These are phyloP conservation scores for Phylloporus arenicola DNA, from an alignment of 768 basidiomycete species.

Conservation along the genomic window DNA sequence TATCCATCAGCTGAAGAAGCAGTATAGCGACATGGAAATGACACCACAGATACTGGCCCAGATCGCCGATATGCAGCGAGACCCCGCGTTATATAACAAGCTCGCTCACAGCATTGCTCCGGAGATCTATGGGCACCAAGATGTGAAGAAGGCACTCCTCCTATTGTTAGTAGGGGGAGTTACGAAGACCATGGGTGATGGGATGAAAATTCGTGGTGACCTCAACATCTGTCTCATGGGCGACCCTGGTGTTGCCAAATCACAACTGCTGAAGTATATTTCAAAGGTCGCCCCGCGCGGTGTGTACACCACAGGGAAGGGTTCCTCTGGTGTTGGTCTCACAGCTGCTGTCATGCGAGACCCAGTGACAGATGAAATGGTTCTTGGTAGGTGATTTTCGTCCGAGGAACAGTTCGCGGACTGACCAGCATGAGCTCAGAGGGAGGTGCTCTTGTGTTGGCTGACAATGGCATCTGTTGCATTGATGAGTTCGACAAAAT, in stretches of 20 bases:
- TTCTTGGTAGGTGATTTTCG: slow-evolving; percentile 65
- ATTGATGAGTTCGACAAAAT: slow-evolving; percentile 99
- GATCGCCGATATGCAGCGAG: slow-evolving; percentile 62
- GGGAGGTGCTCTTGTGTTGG: slow-evolving; percentile 98
- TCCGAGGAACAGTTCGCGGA: background rate
- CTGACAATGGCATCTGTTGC: slow-evolving; percentile 99
- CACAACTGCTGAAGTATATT: slow-evolving; percentile 95
- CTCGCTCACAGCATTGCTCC: slow-evolving; percentile 94
- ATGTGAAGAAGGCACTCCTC: slow-evolving; percentile 94
- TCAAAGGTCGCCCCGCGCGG: slow-evolving; percentile 97
- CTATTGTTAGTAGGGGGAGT: slow-evolving; percentile 93
- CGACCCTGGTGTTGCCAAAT: slow-evolving; percentile 98
- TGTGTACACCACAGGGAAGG: slow-evolving; percentile 97
- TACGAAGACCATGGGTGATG: slow-evolving; percentile 91
- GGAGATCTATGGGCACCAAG: slow-evolving; percentile 95
- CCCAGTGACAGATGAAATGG: slow-evolving; percentile 99
- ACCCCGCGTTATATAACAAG: slow-evolving; percentile 79
- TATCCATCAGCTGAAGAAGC: slow-evolving; percentile 93
- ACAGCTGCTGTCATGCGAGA: slow-evolving; percentile 99
- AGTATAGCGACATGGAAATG: slow-evolving; percentile 91
- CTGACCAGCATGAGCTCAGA: slow-evolving; percentile 45
- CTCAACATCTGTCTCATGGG: slow-evolving; percentile 98
- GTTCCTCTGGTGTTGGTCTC: slow-evolving; percentile 96
- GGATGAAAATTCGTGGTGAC: slow-evolving; percentile 98
- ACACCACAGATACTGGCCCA: slow-evolving; percentile 75